Base-by-base conservation (phyloP, 768 basidiomycete genomes). In the Boletus subcaerulescens region DNA sequence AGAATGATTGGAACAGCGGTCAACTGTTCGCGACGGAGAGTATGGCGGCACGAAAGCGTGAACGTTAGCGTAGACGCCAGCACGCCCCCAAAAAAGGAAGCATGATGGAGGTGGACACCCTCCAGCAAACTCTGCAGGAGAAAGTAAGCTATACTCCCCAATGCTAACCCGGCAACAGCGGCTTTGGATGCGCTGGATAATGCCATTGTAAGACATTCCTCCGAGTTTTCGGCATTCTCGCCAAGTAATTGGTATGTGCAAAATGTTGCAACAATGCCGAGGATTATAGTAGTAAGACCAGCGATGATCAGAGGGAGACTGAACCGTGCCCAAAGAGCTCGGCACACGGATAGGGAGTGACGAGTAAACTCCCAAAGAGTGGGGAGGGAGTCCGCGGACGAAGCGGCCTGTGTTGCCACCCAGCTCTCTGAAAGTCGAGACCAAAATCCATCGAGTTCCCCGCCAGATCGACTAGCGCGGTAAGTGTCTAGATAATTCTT, bases 321-420 rank as follows among this genome's bases (percentile, higher is more conserved):
- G 77, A 99, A 98, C 64, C 92, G 91, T 1, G 97, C 96, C 97
- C 97, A 99, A 51, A 98, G 83, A 13, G 80, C 71, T 8, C 95
- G 87, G 65, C 95, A 95, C 3, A 80, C 80, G 1, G 78, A 73
- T 12, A 77, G 61, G 15, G 80, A 64, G 35, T 77, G 65, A 24
- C 73, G 69, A 38, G 66, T 67, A 38, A 72, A 71, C 14, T 53
- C 60, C 59, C 58, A 60, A 15, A 65, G 38, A 0, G 57, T 49
- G 20, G 39, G 5, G 35, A 71, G 43, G 15, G 57, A 52, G 15
- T 58, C 54, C 5, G 57, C 52, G 8, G 53, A 24, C 35, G 76
- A 74, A 11, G 52, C 15, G 0, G 64, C 52, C 50, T 68, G 58
- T 9, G 70, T 69, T 6, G 73, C 69, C 8, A 56, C 61, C 83